Conservation (phyloP, 345 rosid genomes). For the Hibiscus tridactylites region DNA sequence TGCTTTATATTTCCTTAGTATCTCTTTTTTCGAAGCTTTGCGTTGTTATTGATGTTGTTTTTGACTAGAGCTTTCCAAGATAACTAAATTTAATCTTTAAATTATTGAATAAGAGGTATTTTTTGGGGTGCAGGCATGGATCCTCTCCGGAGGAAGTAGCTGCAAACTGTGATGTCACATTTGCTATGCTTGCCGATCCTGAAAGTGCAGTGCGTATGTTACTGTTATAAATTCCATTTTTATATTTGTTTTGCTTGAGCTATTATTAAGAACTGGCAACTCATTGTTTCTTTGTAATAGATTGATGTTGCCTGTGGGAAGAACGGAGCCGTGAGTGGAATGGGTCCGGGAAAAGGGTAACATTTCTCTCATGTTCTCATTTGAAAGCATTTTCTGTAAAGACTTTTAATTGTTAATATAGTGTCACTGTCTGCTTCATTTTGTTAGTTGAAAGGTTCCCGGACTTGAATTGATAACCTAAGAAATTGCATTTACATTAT, state of each 20-base stretch:
- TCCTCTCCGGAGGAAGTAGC: constrained; percentile 86
- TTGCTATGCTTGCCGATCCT: constrained; percentile 95
- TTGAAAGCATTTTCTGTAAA: not conserved
- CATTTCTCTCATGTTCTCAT: constrained; percentile 6
- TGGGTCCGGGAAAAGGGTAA: constrained; percentile 89
- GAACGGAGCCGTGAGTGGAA: constrained; percentile 67
- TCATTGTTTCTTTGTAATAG: constrained; percentile 32
- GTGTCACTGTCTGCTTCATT: not conserved
- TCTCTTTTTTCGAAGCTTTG: not conserved
- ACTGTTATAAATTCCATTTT: constrained; percentile 14
- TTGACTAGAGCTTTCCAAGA: not conserved
- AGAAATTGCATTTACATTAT: constrained; percentile 7
- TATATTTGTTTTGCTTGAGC: constrained; percentile 6
- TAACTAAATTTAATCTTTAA: not conserved
- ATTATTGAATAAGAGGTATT: not conserved
- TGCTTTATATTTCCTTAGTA: not conserved
- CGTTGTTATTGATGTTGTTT: not conserved
- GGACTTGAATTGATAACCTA: not conserved
- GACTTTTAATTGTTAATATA: not conserved
- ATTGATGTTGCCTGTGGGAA: constrained; percentile 80
- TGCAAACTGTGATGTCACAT: constrained; percentile 75
- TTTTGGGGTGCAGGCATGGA: constrained; percentile 43
- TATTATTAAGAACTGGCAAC: constrained; percentile 9
- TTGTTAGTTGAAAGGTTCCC: not conserved
- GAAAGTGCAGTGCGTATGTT: constrained; percentile 95